Base-by-base conservation (phyloP, 2,329 filamentous ascomycete species). In the Colletotrichum australisinense region DNA sequence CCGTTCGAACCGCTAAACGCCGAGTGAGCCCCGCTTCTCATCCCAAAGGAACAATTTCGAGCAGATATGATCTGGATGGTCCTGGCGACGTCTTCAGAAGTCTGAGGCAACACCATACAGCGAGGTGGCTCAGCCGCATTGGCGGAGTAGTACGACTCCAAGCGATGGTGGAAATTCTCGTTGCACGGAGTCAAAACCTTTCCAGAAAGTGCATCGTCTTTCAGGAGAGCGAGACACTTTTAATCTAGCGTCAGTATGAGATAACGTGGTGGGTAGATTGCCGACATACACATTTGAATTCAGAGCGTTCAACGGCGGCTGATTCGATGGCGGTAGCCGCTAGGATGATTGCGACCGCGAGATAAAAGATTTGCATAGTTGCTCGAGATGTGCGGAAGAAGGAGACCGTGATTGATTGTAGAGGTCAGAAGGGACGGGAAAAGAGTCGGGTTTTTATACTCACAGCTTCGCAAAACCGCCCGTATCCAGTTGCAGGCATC, bases 61-160 rank as follows among this genome's bases (percentile, higher is more conserved):
- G 62, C 63, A 73, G 63, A 80, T 67, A 62, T 53, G 38, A 76
- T 67, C 64, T 75, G 73, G n/a, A 75, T 76, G 58, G 79, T 69
- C 11, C 62, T 68, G 2, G 77, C 77, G n/a, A 73, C 72, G 16
- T 74, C 67, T 14, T 65, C 49, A 7, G 67, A 58, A 16, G 46
- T 62, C 49, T 60, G n/a, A 1, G 67, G 72, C 28, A 71, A 16
- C 7, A 74, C 63, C 63, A 74, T 74, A 30, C 67, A 74, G 67
- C 67, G 66, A 8, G 72, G 63, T 26, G 53, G 49, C 38, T 63
- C 56, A 28, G 71, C 71, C 4, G 67, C 63, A 38, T 74, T 74
- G 57, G 71, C 71, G 7, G 71, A 74, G 49, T 70, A 74, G 58
- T 74, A 71, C 38, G 63, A 62, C 30, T 60, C 53, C 28, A 71